These are phyloP conservation scores for Fusarium piperis DNA, from an alignment of 2,329 filamentous ascomycete species.

Conservation along the genomic window DNA sequence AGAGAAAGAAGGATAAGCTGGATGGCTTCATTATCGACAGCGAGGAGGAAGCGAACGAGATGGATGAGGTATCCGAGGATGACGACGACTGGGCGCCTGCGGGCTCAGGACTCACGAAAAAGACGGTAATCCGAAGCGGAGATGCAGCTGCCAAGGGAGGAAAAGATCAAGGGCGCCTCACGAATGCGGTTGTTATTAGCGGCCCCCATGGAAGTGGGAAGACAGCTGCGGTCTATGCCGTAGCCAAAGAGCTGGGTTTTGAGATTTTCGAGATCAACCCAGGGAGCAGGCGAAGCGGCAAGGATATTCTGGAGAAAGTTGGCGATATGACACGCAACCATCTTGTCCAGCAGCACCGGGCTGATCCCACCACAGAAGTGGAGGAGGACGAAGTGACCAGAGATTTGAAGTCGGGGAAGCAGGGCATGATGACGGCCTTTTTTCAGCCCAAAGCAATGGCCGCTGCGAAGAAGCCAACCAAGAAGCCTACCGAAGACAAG, in stretches of 20 bases:
- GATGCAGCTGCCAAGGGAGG: slow-evolving; percentile 47
- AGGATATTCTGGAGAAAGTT: slow-evolving; percentile 89
- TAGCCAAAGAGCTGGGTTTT: slow-evolving; percentile 90
- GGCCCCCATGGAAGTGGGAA: slow-evolving; percentile 93
- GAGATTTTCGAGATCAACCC: slow-evolving; percentile 96
- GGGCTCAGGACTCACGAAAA: slow-evolving; percentile 54
- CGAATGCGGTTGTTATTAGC: slow-evolving; percentile 87
- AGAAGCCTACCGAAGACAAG: slow-evolving; percentile 41
- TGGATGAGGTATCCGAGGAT: slow-evolving; percentile 74
- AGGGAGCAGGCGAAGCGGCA: slow-evolving; percentile 83
- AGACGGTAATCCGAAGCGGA: slow-evolving; percentile 63
- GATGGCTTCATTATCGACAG: slow-evolving; percentile 84
- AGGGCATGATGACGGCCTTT: slow-evolving; percentile 83
- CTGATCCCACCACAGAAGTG: slow-evolving; percentile 42
- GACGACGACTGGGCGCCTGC: slow-evolving; percentile 60
- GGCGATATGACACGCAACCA: slow-evolving; percentile 98
- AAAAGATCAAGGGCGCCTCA: slow-evolving; percentile 61
- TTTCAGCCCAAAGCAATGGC: slow-evolving; percentile 68
- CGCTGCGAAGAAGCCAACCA: slow-evolving; percentile 39
- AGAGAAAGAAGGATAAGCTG: slow-evolving; percentile 76
- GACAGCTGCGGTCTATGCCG: slow-evolving; percentile 89
- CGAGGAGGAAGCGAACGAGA: slow-evolving; percentile 76
- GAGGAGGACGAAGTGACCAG: slow-evolving; percentile 49
- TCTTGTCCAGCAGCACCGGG: slow-evolving; percentile 70
- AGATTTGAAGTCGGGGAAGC: slow-evolving; percentile 74